Conservation (phyloP, 2,329 filamentous ascomycete species). For the Xylaria sp. region DNA sequence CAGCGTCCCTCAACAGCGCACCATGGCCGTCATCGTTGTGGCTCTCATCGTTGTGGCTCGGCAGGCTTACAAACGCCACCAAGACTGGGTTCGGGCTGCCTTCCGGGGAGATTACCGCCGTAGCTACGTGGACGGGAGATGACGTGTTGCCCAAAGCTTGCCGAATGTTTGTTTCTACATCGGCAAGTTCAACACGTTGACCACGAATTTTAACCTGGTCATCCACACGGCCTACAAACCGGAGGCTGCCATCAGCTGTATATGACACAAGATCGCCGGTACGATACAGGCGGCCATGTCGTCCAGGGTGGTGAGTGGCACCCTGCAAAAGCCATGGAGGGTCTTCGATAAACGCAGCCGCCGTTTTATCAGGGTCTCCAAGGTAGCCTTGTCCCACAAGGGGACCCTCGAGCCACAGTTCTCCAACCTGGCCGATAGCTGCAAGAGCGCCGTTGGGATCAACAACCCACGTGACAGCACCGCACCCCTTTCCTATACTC, state of each 20-base stretch:
- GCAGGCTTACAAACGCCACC: background rate
- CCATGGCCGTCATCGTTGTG: background rate
- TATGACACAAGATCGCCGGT: slow-evolving; percentile 39
- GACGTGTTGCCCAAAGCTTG: background rate
- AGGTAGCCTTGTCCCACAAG: slow-evolving; percentile 53
- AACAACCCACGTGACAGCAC: slow-evolving; percentile 49
- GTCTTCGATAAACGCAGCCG: slow-evolving; percentile 55
- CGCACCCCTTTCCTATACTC: slow-evolving; percentile 14
- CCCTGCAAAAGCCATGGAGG: slow-evolving; percentile 16
- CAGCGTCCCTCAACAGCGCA: background rate
- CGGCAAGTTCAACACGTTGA: slow-evolving; percentile 57
- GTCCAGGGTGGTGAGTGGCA: slow-evolving; percentile 2
- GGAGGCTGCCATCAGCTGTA: slow-evolving; percentile 51
- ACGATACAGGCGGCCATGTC: slow-evolving; percentile 54
- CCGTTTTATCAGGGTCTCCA: slow-evolving; percentile 51
- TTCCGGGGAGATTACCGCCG: slow-evolving; percentile 7
- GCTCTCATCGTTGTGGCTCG: background rate
- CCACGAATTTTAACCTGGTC: slow-evolving; percentile 62
- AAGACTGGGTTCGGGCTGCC: slow-evolving; percentile 3
- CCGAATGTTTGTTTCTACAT: slow-evolving; percentile 51
- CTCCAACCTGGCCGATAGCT: slow-evolving; percentile 45
- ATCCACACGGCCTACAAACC: slow-evolving; percentile 56
- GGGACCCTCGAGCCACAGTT: slow-evolving; percentile 53
- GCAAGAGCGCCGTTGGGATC: slow-evolving; percentile 49
- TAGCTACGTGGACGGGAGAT: background rate